A percentile compares a stretch with the other conserved stretches of the same genome.
Evolutionary conservation across 192 early-diverging fungal species (phyloP).

Genomic region (Cetraspora pellucida): DNA sequence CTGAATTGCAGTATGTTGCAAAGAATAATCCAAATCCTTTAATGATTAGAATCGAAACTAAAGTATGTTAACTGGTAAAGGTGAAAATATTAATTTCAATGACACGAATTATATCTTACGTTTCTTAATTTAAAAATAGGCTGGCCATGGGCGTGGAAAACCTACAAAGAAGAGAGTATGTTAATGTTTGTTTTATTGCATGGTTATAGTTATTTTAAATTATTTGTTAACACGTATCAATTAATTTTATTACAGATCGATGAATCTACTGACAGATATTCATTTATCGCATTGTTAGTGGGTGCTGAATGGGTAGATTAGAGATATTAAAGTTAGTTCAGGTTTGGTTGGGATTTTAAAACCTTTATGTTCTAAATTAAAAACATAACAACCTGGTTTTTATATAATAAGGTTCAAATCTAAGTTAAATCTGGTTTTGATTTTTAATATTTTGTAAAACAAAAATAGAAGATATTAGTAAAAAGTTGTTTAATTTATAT

Average conservation of each 20-base stretch:
- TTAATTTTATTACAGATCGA: constrained; percentile 45
- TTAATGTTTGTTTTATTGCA: constrained; percentile 7
- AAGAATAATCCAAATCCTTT: constrained; percentile 57
- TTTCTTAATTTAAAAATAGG: constrained; percentile 14
- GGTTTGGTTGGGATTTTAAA: too few relatives aligned
- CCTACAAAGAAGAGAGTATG: constrained; percentile 54
- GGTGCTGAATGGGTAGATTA: constrained; percentile 55
- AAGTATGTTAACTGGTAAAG: constrained; percentile 35
- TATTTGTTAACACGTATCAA: not conserved
- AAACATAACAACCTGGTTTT: too few relatives aligned
- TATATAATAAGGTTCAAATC: too few relatives aligned
- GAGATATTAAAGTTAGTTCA: constrained; percentile 30
- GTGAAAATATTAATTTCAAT: not conserved
- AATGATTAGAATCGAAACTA: constrained; percentile 63
- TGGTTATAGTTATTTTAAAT: not conserved
- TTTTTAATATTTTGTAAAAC: too few relatives aligned
- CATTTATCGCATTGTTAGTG: constrained; percentile 57
- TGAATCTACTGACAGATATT: constrained; percentile 63
- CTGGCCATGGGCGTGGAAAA: constrained; percentile 74
- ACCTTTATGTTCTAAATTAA: too few relatives aligned
- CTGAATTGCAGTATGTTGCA: constrained; percentile 62
- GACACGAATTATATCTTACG: not conserved
- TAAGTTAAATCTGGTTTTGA: too few relatives aligned
- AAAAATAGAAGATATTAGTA: too few relatives aligned
- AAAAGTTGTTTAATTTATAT: too few relatives aligned